Base-by-base conservation (phyloP, 495 filamentous ascomycete genomes). In the Tuber magnatum region DNA sequence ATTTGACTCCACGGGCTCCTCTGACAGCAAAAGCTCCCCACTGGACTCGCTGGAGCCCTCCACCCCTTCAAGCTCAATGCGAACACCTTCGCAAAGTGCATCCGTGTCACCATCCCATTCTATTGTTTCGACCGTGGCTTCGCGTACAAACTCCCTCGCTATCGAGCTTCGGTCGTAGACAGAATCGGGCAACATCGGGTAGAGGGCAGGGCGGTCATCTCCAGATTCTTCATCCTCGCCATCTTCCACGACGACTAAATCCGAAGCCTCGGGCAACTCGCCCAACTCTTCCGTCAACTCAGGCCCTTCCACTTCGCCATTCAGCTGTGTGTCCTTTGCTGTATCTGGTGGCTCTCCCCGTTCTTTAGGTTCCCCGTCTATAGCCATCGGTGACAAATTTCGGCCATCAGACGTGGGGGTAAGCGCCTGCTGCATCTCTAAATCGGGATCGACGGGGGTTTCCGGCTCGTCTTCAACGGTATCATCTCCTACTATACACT, bases 91-190 rank as follows among this genome's bases (percentile, higher is more conserved):
- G 40, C 68, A 71, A 43, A 71, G 70, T 69, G 73, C 75, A 35
- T 51, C 70, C 38, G 69, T 68, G 39, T 65, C 68, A 20, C 75
- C 68, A 56, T 74, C n/a, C 75, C 75, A 77, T 38, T 74, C 75
- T 38, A 77, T 71, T 8, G 71, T 46, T 5, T 77, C 75, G 14
- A 77, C 75, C 28, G 75, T 74, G 4, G n/a, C 43, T 71, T 77
- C 72, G 12, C 75, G 65, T 7, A 51, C 41, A 18, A 75, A 51
- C 20, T 77, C 75, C 35, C 75, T 74, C 48, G 40, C 51, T 46
- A 77, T 71, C 9, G 73, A 70, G 46, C 65, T 65, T 39, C 69
- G 69, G 35, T 77, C 75, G 46, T 74, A 43, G 46, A 77, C 51
- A 43, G 75, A 77, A 44, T 77, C 75, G 10, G 75, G 75, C 22